Conservation (phyloP, 2,329 filamentous ascomycete species). For the Aspergillus fischeri region DNA sequence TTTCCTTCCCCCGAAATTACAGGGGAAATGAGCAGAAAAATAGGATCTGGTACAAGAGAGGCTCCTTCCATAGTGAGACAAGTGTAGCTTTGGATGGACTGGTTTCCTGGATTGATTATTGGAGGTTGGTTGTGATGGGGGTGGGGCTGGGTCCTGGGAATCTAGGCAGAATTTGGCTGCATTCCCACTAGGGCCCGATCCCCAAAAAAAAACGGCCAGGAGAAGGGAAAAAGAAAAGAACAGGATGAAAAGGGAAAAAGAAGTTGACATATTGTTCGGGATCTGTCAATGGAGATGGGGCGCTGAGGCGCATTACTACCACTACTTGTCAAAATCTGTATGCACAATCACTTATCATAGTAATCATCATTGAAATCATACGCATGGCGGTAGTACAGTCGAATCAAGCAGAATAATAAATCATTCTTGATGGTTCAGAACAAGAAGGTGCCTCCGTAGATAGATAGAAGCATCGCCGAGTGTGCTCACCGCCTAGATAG, state of each 20-base stretch:
- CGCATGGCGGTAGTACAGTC: too few species aligned
- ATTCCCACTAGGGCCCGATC: conserved; percentile 21
- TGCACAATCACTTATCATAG: neutral
- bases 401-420: too few species aligned
- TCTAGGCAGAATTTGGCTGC: conserved; percentile 2
- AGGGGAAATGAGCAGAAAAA: neutral
- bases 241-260: neutral
- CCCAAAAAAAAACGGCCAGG: neutral
- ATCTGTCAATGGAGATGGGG: conserved; percentile 2
- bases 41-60: neutral
- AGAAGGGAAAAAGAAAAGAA: neutral
- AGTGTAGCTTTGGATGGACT: neutral
- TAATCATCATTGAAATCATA: too few species aligned
- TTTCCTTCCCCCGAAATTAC: neutral
- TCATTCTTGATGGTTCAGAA: neutral
- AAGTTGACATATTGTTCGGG: neutral
- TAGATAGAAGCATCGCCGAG: neutral
- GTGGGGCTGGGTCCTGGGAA: neutral
- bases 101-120: neutral
- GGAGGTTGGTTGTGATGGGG: neutral
- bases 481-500: neutral
- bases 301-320: neutral
- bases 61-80: neutral
- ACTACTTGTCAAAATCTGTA: neutral
- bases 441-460: neutral